phyloP scores from a whole-genome alignment of 2,329 filamentous ascomycete species.

The Sclerotinia nivalis region DNA sequence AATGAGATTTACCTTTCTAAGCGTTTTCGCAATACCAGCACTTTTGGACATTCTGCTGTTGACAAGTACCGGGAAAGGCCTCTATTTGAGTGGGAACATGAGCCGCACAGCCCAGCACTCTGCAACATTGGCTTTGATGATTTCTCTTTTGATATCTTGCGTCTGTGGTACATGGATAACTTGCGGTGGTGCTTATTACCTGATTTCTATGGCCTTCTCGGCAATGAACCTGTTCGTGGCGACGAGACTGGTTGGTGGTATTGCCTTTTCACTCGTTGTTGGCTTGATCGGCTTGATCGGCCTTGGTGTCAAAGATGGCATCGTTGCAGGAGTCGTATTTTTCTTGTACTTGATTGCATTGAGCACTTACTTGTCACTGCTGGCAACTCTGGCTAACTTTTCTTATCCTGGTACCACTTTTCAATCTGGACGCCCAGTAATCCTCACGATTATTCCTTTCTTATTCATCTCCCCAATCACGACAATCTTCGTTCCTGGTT shows the following conservation, averaged over 20 bases:
- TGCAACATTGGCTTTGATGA: constrained; percentile 56
- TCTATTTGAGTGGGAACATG: constrained; percentile 63
- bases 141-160: constrained; percentile 58
- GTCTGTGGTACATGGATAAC: constrained; percentile 64
- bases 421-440: constrained; percentile 49
- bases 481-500: constrained; percentile 50
- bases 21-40: constrained; percentile 63
- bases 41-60: constrained; percentile 61
- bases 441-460: constrained; percentile 56
- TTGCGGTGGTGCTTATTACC: constrained; percentile 63
- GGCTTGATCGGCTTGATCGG: constrained; percentile 50
- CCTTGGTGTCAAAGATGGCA: constrained; percentile 48
- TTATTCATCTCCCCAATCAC: constrained; percentile 59
- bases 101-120: constrained; percentile 51
- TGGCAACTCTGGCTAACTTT: constrained; percentile 52
- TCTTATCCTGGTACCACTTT: constrained; percentile 55
- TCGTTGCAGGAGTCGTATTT: constrained; percentile 55
- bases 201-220: constrained; percentile 54
- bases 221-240: constrained; percentile 47
- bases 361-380: constrained; percentile 57
- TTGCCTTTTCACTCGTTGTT: constrained; percentile 44
- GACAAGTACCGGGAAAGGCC: constrained; percentile 58
- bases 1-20: constrained; percentile 55
- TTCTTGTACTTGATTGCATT: constrained; percentile 59
- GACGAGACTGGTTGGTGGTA: constrained; percentile 49